phyloP scores from a whole-genome alignment of 371 early-diverging fungal genomes.

The Circinella umbellata region DNA sequence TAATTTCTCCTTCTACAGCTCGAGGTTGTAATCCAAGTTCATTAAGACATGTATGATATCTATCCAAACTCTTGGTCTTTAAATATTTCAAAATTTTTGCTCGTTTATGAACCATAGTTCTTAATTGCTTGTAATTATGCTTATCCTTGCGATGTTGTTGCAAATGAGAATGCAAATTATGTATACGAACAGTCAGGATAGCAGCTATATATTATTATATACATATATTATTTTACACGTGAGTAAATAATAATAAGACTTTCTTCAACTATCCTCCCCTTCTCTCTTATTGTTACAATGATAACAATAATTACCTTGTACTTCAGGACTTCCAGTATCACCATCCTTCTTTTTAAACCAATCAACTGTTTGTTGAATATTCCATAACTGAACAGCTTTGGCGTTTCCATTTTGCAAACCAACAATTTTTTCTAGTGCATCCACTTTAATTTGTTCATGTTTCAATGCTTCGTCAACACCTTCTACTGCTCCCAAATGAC shows the following conservation, averaged over 20 bases:
- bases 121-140: slow-evolving; percentile 83
- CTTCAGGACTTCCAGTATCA: slow-evolving; percentile 94
- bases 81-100: slow-evolving; percentile 90
- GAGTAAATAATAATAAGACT: slow-evolving; percentile 2
- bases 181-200: slow-evolving; percentile 88
- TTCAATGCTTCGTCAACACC: slow-evolving; percentile 47
- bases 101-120: slow-evolving; percentile 80
- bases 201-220: slow-evolving; percentile 74
- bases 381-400: slow-evolving; percentile 77
- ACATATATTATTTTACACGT: slow-evolving; percentile 3
- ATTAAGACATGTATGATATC: slow-evolving; percentile 75
- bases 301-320: slow-evolving; percentile 73
- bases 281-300: no score
- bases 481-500: slow-evolving; percentile 40
- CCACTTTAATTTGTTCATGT: slow-evolving; percentile 59
- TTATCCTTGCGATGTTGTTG: slow-evolving; percentile 82
- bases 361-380: slow-evolving; percentile 75
- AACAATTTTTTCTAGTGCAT: slow-evolving; percentile 76
- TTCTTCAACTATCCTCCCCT: no score
- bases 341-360: slow-evolving; percentile 77
- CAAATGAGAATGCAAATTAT: slow-evolving; percentile 84
- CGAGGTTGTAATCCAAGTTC: slow-evolving; percentile 73
- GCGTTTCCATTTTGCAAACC: slow-evolving; percentile 81
- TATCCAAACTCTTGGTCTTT: slow-evolving; percentile 70
- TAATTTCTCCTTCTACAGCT: slow-evolving; percentile 75